These are phyloP conservation scores for Aspergillus quadricinctus DNA, from an alignment of 2,329 filamentous ascomycete species.

Conservation along the genomic window DNA sequence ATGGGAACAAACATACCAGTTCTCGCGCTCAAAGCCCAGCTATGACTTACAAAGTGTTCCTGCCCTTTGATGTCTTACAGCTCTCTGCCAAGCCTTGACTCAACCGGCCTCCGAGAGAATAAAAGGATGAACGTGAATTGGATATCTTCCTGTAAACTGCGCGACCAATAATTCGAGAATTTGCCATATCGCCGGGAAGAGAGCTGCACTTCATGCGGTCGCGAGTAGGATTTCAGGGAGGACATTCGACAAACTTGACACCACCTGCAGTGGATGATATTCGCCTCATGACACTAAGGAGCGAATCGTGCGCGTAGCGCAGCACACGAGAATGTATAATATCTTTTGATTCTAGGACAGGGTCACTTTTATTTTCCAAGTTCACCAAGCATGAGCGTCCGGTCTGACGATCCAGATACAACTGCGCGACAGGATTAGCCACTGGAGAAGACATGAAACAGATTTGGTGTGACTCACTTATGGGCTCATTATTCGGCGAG, in stretches of 20 bases:
- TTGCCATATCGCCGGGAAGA: background rate
- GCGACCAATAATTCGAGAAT: background rate
- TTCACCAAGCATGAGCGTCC: slow-evolving; percentile 78
- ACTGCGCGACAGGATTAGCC: slow-evolving; percentile 48
- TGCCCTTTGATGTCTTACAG: background rate
- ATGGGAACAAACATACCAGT: background rate
- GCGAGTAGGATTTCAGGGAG: background rate
- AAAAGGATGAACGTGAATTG: background rate
- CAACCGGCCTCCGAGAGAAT: background rate
- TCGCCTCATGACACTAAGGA: background rate
- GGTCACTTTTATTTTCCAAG: slow-evolving; percentile 56
- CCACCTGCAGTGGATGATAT: background rate
- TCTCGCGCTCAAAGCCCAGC: background rate
- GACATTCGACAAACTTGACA: background rate
- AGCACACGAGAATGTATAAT: background rate
- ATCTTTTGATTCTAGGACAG: background rate
- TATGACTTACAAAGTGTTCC: background rate
- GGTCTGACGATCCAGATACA: slow-evolving; percentile 84
- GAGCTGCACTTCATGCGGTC: background rate
- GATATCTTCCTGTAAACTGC: background rate
- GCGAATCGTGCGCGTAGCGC: background rate
- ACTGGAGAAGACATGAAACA: background rate
- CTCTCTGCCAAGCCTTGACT: background rate
- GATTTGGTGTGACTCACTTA: slow-evolving; percentile 60
- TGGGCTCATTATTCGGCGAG: slow-evolving; percentile 75